These are phyloP conservation scores for Eucalyptus curtisii DNA, from an alignment of 345 rosid genomes.

Conservation along the genomic window DNA sequence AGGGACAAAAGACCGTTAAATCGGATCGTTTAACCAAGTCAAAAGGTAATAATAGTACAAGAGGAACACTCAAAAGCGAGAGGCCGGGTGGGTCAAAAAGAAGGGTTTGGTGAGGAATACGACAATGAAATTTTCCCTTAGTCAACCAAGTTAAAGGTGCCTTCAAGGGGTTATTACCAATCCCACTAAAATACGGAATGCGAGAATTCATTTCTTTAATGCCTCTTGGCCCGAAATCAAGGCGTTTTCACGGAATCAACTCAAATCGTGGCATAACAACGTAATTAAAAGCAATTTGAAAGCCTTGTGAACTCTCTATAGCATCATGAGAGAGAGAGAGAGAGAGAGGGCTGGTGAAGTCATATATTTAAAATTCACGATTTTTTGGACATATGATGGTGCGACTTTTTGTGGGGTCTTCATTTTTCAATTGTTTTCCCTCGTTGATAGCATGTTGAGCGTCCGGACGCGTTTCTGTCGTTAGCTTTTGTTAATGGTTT, in stretches of 20 bases:
- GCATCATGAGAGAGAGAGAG: background rate
- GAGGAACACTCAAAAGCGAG: background rate
- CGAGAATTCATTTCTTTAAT: background rate
- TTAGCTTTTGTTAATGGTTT: background rate
- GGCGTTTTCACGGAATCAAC: background rate
- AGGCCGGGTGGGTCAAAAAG: background rate
- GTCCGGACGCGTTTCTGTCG: background rate
- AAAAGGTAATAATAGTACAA: background rate
- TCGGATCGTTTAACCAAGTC: background rate
- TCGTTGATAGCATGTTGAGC: background rate
- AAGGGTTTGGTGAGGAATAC: background rate
- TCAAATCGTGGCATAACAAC: background rate
- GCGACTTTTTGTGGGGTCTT: background rate
- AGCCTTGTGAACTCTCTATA: background rate
- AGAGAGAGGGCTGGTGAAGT: background rate
- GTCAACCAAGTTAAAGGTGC: background rate
- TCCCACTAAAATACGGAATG: background rate
- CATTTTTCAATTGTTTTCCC: background rate
- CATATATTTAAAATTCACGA: background rate
- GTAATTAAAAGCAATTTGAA: background rate
- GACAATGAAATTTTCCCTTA: background rate
- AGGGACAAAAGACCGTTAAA: background rate
- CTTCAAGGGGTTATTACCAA: background rate
- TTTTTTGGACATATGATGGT: background rate
- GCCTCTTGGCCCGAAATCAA: background rate